Percentiles rank a stretch among this genome's conserved stretches.
Evolutionary conservation across 2,329 filamentous ascomycete species (phyloP).

Genomic region (Botrytis medusae): DNA sequence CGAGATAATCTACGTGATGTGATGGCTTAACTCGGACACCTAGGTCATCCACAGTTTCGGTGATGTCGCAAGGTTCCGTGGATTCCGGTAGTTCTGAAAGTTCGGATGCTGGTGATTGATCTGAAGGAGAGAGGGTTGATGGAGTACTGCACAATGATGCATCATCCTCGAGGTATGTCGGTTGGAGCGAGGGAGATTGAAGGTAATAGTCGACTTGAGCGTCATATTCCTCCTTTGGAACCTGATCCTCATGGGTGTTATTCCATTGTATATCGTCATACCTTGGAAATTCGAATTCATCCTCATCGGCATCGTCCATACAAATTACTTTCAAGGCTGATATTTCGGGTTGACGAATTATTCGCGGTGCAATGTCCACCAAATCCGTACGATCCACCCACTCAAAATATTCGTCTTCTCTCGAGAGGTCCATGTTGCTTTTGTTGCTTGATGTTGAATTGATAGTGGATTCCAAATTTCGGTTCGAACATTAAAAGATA

Average conservation of each 20-base stretch:
- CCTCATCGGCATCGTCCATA: conserved; percentile 81
- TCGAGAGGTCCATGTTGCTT: conserved; percentile 18
- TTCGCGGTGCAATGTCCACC: conserved; percentile 11
- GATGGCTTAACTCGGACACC: conserved; percentile 60
- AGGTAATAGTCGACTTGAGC: conserved; percentile 46
- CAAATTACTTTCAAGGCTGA: conserved; percentile 1
- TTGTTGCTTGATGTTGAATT: background rate
- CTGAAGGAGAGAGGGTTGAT: conserved; percentile 52
- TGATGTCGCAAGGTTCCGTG: conserved; percentile 12
- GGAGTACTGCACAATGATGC: conserved; percentile 55
- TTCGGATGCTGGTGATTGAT: conserved; percentile 46
- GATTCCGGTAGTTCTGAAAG: background rate
- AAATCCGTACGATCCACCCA: conserved; percentile 18
- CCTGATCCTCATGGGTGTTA: conserved; percentile 1
- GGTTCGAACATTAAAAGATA: background rate
- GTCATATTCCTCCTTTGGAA: conserved; percentile 35
- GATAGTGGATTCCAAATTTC: background rate
- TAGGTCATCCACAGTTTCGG: conserved; percentile 50
- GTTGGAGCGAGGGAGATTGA: conserved; percentile 60
- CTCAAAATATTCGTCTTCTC: conserved; percentile 21
- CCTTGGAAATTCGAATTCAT: conserved; percentile 45
- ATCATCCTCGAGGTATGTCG: conserved; percentile 38
- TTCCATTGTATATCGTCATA: conserved; percentile 40
- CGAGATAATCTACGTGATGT: conserved; percentile 90
- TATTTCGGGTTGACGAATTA: conserved; percentile 18